Base-by-base conservation (phyloP, 352 stramenopile species). In the Phytophthora citricola region DNA sequence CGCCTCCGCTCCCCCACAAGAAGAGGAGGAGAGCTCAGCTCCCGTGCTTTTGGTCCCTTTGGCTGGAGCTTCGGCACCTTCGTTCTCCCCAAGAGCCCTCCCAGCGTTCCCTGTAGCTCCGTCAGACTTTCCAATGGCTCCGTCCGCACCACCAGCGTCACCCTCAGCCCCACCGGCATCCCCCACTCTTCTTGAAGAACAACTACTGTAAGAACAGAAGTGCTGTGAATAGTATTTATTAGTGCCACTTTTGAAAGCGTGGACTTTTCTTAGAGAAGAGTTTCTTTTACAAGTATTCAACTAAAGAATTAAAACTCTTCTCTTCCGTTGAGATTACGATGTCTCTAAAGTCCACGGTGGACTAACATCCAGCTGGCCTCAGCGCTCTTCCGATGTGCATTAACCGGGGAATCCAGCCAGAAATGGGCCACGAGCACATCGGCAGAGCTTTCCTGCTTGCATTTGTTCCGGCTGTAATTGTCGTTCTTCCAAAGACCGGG, bases 181-280 rank as follows among this genome's bases (percentile, higher is more conserved):
- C 0, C 50, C 63, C 8, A 63, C 49, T 17, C 53, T 57, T 26
- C 38, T 69, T 6, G 59, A 70, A 5, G 66, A 74, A 41, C 40
- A 75, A 56, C 34, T 75, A 38, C 43, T 75, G 61, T 75, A 66
- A 70, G n/a, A 68, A 57, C 47, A 38, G 46, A 69, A 69, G 53
- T 69, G 61, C 46, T 69, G 53, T 69, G 36, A 40, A 69, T 58
- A 61, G 45, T 77, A 77, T 71, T 74, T 74, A 77, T 71, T 73
- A 53, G 63, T 48, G 41, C 51, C 29, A 61, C 47, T 54, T 65
- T 40, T 41, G 12, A 41, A 43, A 43, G 36, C 14, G 8, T 36
- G 39, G 41, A 54, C 34, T 14, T 36, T 36, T 36, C 10, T 36
- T 36, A 34, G 31, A 34, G 31, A 34, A 34, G 31, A 34, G 8